Conservation (phyloP, 257 asterid species). For the Lantana camara region DNA sequence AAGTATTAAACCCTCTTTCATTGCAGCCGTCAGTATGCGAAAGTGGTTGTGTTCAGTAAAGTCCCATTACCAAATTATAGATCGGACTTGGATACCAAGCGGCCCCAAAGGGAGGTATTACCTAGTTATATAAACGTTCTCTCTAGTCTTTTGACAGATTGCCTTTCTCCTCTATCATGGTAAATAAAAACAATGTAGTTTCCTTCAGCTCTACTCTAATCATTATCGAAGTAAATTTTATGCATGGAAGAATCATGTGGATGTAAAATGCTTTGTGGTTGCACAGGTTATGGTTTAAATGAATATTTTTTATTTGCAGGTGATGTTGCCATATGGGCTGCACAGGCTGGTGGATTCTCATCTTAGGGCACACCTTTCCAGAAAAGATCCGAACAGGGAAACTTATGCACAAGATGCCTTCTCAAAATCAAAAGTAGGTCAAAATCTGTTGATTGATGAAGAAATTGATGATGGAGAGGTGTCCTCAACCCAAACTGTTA, state of each 20-base stretch:
- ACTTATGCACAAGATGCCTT: slow-evolving; percentile 34
- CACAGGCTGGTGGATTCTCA: slow-evolving; percentile 56
- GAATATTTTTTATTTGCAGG: slow-evolving; percentile 44
- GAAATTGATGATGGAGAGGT: slow-evolving; percentile 49
- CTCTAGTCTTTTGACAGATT: slow-evolving; percentile 2
- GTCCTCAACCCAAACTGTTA: slow-evolving; percentile 55
- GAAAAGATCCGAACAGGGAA: slow-evolving; percentile 55
- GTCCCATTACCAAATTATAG: slow-evolving; percentile 89
- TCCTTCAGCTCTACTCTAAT: slow-evolving; percentile 5
- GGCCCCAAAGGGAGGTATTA: slow-evolving; percentile 92
- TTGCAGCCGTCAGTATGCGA: slow-evolving; percentile 78
- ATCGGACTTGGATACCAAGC: slow-evolving; percentile 87
- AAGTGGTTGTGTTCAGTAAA: slow-evolving; percentile 78
- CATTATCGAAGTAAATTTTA: neutral
- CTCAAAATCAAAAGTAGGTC: slow-evolving; percentile 40
- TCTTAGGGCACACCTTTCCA: slow-evolving; percentile 66
- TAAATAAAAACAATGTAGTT: slow-evolving; percentile 10
- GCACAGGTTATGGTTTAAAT: slow-evolving; percentile 10
- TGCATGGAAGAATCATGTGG: slow-evolving; percentile 21
- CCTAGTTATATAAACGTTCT: slow-evolving; percentile 22
- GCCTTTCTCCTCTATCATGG: slow-evolving; percentile 2
- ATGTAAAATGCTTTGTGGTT: neutral
- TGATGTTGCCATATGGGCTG: slow-evolving; percentile 59
- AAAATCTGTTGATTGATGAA: slow-evolving; percentile 35
- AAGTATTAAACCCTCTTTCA: slow-evolving; percentile 13